Conservation (phyloP, 176 grass and related monocot genomes). For the Oryza glumipatula region DNA sequence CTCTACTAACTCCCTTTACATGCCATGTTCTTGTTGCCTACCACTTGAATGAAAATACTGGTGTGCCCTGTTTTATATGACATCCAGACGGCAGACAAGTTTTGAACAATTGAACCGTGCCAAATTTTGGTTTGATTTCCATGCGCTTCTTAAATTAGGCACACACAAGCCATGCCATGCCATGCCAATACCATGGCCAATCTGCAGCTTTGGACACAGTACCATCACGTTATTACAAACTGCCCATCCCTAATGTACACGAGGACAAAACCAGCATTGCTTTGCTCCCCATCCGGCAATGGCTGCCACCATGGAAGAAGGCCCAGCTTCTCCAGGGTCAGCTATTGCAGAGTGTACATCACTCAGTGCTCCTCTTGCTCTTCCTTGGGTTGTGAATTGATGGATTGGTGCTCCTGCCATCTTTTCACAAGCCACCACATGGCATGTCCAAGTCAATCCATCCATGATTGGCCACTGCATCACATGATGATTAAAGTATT, state of each 20-base stretch:
- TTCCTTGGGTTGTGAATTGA: neutral
- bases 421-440: conserved; percentile 50
- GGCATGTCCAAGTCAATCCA: conserved; percentile 41
- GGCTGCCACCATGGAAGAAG: conserved; percentile 15
- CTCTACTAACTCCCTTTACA: neutral
- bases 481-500: conserved; percentile 37
- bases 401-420: conserved; percentile 2
- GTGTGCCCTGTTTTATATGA: neutral
- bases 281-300: neutral
- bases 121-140: neutral
- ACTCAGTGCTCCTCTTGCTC: neutral
- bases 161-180: neutral
- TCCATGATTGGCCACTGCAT: conserved; percentile 12
- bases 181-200: neutral
- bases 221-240: neutral
- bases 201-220: neutral
- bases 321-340: neutral
- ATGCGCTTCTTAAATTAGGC: neutral
- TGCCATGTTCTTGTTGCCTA: neutral
- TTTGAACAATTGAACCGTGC: neutral
- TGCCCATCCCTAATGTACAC: neutral
- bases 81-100: neutral
- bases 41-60: neutral
- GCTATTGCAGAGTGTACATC: neutral
- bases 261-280: conserved; percentile 7